Percentiles rank a stretch among this genome's conserved stretches.
Evolutionary conservation across 805 yeast species (phyloP).

Genomic region (Metschnikowia anglica): DNA sequence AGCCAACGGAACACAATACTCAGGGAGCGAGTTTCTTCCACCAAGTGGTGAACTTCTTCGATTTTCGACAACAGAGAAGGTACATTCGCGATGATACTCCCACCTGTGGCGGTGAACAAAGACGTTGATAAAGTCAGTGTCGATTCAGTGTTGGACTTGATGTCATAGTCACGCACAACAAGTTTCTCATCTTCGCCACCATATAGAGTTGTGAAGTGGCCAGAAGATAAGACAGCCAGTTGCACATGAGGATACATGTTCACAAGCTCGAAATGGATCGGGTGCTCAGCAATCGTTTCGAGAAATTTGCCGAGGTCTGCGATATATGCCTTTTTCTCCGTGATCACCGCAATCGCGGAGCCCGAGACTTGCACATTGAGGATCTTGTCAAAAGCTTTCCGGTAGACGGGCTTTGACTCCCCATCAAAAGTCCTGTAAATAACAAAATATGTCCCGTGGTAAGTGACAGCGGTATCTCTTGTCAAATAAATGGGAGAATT

Average conservation of each 20-base stretch:
- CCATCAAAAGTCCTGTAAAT: conserved; percentile 1
- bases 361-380: conserved; percentile 2
- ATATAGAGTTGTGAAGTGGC: conserved; percentile 3
- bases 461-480: conserved; percentile 2
- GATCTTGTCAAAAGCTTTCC: conserved; percentile 6
- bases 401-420: not conserved
- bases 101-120: conserved; percentile 10
- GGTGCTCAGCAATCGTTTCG: not conserved
- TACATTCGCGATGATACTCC: conserved; percentile 30
- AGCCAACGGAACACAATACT: conserved; percentile 29
- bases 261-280: conserved; percentile 2
- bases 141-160: not conserved
- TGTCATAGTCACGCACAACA: conserved; percentile 1
- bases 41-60: conserved; percentile 32
- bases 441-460: conserved; percentile 4
- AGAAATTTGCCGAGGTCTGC: conserved; percentile 11
- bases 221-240: conserved; percentile 1
- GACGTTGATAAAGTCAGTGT: not conserved
- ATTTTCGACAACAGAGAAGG: conserved; percentile 30
- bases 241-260: not conserved
- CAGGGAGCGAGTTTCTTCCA: conserved; percentile 28
- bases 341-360: conserved; percentile 9
- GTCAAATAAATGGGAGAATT: conserved; percentile 7
- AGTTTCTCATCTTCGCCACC: not conserved
- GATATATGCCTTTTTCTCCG: conserved; percentile 5